Conservation (phyloP, 2,329 filamentous ascomycete species). For the Cercospora berteroae region DNA sequence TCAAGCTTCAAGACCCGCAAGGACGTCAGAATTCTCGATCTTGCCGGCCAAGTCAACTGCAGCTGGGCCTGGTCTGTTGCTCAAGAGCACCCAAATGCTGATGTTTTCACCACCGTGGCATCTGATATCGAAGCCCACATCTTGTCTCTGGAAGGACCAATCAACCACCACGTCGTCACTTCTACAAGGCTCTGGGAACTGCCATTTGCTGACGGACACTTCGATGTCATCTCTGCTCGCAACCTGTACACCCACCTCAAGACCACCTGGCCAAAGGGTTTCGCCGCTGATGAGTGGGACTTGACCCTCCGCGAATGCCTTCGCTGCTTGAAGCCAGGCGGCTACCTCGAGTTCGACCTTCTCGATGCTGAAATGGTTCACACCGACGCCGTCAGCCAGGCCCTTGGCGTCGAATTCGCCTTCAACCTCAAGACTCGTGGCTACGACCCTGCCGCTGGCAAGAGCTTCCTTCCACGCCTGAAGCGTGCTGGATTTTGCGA, state of each 20-base stretch:
- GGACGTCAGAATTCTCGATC: slow-evolving; percentile 72
- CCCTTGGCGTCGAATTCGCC: slow-evolving; percentile 86
- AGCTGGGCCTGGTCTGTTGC: slow-evolving; percentile 97
- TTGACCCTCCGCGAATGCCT: slow-evolving; percentile 80
- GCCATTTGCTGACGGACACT: slow-evolving; percentile 81
- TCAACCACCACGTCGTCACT: slow-evolving; percentile 80
- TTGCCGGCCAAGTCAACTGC: slow-evolving; percentile 78
- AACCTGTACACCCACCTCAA: slow-evolving; percentile 84
- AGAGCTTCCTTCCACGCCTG: slow-evolving; percentile 74
- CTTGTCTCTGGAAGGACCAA: slow-evolving; percentile 72
- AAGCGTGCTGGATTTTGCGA: slow-evolving; percentile 73
- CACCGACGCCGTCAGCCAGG: slow-evolving; percentile 73
- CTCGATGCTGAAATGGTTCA: slow-evolving; percentile 89
- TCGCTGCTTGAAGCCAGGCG: slow-evolving; percentile 88
- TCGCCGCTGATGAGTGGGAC: slow-evolving; percentile 75
- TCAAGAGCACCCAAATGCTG: slow-evolving; percentile 77
- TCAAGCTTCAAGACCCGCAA: slow-evolving; percentile 34
- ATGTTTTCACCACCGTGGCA: slow-evolving; percentile 73
- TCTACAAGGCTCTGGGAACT: slow-evolving; percentile 75
- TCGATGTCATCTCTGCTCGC: slow-evolving; percentile 87
- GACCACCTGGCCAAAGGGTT: slow-evolving; percentile 54
- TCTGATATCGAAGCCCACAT: slow-evolving; percentile 38
- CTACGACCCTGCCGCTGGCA: slow-evolving; percentile 83
- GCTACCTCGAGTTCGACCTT: slow-evolving; percentile 85
- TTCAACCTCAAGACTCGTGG: slow-evolving; percentile 85